Conservation (phyloP, 176 grass and related monocot species). For the Saccharum spontaneum region DNA sequence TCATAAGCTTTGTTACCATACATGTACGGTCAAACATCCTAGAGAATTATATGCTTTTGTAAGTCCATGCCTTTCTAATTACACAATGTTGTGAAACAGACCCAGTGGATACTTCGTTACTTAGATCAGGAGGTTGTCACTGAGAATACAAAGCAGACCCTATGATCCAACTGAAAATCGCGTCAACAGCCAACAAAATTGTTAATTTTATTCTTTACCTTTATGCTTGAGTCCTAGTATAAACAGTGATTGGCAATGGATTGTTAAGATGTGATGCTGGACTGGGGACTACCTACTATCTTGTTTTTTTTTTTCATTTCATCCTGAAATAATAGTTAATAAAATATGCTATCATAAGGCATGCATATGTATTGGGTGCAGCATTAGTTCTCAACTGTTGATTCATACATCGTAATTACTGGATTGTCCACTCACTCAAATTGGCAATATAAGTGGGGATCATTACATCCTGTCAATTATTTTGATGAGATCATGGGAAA, state of each 20-base stretch:
- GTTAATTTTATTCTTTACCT: not conserved
- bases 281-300: not conserved
- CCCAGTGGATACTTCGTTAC: not conserved
- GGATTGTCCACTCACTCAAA: constrained; percentile 3
- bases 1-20: not conserved
- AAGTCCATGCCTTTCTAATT: not conserved
- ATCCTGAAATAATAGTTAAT: constrained; percentile 12
- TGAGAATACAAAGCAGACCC: not conserved
- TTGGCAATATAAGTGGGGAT: not conserved
- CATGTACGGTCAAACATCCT: not conserved
- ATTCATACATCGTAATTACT: not conserved
- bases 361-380: not conserved
- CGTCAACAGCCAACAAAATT: not conserved
- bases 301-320: not conserved
- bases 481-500: constrained; percentile 4
- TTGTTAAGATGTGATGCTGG: not conserved
- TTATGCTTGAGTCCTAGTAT: not conserved
- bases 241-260: not conserved
- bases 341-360: not conserved
- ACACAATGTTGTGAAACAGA: not conserved
- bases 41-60: not conserved
- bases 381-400: not conserved
- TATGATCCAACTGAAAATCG: not conserved
- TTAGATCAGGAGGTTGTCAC: not conserved
- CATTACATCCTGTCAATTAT: not conserved